Conservation (phyloP, 805 yeast species). For the Candida quercuum region DNA sequence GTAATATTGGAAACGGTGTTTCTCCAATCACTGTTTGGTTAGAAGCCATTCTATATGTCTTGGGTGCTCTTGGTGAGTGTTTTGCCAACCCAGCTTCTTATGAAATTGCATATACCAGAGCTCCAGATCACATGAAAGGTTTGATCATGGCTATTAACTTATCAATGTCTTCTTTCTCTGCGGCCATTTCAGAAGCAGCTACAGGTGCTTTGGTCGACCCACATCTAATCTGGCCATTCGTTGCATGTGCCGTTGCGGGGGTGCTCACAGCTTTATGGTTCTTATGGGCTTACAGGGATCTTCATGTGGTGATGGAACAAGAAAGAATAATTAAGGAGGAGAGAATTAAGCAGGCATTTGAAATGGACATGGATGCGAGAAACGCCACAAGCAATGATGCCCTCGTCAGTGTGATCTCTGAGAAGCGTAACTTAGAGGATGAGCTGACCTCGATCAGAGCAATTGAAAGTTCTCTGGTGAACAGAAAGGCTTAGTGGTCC, state of each 20-base stretch:
- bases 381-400: not conserved
- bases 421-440: not conserved
- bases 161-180: conserved; percentile 69
- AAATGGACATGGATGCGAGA: not conserved
- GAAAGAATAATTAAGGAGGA: conserved; percentile 18
- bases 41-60: conserved; percentile 60
- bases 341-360: conserved; percentile 4
- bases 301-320: conserved; percentile 17
- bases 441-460: not conserved
- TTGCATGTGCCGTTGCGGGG: conserved; percentile 57
- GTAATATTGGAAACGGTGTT: conserved; percentile 30
- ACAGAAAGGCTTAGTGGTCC: no score
- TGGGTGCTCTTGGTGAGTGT: conserved; percentile 72
- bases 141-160: conserved; percentile 49
- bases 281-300: conserved; percentile 27
- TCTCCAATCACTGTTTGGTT: conserved; percentile 56
- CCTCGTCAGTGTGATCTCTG: not conserved
- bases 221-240: conserved; percentile 62
- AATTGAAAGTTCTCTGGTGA: not conserved
- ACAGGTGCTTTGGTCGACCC: conserved; percentile 66
- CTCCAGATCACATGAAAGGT: conserved; percentile 52
- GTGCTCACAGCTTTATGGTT: conserved; percentile 54
- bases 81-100: conserved; percentile 77
- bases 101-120: conserved; percentile 81
- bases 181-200: conserved; percentile 71